phyloP scores from a whole-genome alignment of 169 alveolate species.

The Plasmodium coatneyi region DNA sequence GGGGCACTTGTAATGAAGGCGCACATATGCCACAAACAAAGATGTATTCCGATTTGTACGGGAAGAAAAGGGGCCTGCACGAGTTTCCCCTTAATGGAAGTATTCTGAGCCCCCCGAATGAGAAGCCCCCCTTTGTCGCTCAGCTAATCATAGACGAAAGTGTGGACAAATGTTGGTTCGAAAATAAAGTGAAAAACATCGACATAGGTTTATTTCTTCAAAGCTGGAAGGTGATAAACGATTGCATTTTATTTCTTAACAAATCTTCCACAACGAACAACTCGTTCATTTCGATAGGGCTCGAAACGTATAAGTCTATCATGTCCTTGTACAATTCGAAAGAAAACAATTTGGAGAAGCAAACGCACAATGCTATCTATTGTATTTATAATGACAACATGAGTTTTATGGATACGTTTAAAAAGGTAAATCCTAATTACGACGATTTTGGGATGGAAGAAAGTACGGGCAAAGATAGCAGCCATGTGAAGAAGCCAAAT shows the following conservation, averaged over 20 bases:
- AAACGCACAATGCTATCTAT: conserved; percentile 59
- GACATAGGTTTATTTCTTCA: conserved; percentile 47
- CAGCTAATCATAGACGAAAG: conserved; percentile 44
- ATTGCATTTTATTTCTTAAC: conserved; percentile 44
- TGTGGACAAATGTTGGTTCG: conserved; percentile 62
- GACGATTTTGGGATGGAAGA: conserved; percentile 32
- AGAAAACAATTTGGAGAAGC: conserved; percentile 41
- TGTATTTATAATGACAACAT: conserved; percentile 69
- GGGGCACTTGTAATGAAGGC: background rate
- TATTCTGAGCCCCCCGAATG: background rate
- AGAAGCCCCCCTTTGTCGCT: conserved; percentile 3
- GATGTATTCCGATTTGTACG: background rate
- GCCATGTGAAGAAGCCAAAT: conserved; percentile 16
- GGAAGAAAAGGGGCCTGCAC: background rate
- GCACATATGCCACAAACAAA: background rate
- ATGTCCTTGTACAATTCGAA: conserved; percentile 56
- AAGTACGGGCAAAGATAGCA: background rate
- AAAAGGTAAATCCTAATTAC: conserved; percentile 19
- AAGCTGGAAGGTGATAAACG: conserved; percentile 70
- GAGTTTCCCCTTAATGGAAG: background rate
- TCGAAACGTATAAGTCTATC: conserved; percentile 47
- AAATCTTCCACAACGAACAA: conserved; percentile 70
- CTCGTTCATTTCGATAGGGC: conserved; percentile 62
- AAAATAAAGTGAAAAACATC: conserved; percentile 46
- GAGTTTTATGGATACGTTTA: conserved; percentile 53